Base-by-base conservation (phyloP, 306 rosid genomes). In the Hylodesmum podocarpum region DNA sequence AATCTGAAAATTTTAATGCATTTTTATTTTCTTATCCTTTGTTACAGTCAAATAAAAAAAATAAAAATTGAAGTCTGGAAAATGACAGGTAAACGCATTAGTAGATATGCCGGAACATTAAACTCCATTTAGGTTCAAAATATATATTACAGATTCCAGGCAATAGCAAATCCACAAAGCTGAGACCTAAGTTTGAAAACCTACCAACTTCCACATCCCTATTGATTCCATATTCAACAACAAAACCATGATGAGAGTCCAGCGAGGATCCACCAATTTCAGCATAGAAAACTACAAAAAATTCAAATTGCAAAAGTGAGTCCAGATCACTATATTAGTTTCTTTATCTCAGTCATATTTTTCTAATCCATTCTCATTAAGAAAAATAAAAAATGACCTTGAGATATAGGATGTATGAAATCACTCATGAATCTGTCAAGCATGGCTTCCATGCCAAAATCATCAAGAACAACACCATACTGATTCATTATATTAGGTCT, bases 181-280 rank as follows among this genome's bases (percentile, higher is more conserved):
- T 37, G 46, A 44, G 53, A 76, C 44, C 59, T 9, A 59, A 61
- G 51, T 43, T 47, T 34, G 47, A 82, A 70, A 59, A 77, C 97
- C 74, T 88, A 95, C 99, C 97, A 66, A 95, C 97, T 72, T 96
- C 98, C 4, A 85, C 83, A 72, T 96, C 99, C 75, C 98, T 88
- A 66, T 96, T 85, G 4, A 70, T 82, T 76, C 99, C 99, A 65
- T 96, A 96, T 77, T 96, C 98, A 70, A 96, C 99, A 72, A 91
- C 90, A 87, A 89, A 96, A 67, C 99, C 98, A 82, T 92, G 99
- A 91, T 96, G 99, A 24, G 97, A 82, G 81, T 96, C 99, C 85
- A 96, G 81, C 0, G 99, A 83, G 74, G 91, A 84, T 84, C 99
- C 99, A 79, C 99, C 99, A 81, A 88, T 77, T 80, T 91, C 96